Percentiles rank a stretch among this genome's conserved stretches.
These are phyloP conservation scores for Haplosporangium gracile DNA, from an alignment of 192 early-diverging fungal genomes.

Conservation along the genomic window DNA sequence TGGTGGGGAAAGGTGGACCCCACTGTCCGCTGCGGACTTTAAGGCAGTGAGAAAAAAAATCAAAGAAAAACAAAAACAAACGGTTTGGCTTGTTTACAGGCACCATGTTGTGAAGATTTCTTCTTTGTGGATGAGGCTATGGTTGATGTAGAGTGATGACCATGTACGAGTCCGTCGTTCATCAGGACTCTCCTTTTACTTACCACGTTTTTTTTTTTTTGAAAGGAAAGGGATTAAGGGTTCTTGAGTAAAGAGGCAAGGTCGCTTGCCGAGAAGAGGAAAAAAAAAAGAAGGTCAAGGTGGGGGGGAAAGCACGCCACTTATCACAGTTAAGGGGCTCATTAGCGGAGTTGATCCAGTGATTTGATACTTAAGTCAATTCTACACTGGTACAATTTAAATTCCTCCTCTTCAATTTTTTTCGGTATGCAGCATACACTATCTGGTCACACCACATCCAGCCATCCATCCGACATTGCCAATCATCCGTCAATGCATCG, in stretches of 20 bases:
- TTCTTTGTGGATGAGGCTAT: neutral
- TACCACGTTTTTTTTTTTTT: neutral
- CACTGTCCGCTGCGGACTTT: conserved; percentile 8
- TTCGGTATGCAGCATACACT: conserved; percentile 28
- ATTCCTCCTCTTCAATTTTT: conserved; percentile 45
- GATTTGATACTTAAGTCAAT: neutral
- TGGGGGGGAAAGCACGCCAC: neutral
- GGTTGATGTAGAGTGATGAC: neutral
- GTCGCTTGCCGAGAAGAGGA: neutral
- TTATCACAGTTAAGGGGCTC: neutral
- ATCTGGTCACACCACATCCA: neutral
- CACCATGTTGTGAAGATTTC: neutral
- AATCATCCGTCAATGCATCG: conserved; percentile 23
- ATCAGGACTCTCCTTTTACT: neutral
- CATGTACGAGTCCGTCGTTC: neutral
- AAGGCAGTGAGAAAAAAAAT: neutral
- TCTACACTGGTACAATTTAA: neutral
- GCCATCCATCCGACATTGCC: conserved; percentile 18
- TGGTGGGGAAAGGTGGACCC: neutral
- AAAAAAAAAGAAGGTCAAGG: neutral
- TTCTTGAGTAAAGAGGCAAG: conserved; percentile 10
- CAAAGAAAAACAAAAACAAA: neutral
- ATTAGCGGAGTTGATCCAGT: neutral
- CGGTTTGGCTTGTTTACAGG: neutral
- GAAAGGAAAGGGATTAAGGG: conserved; percentile 1